phyloP scores from a whole-genome alignment of 805 yeast genomes.

The Maudiozyma saulgeensis region DNA sequence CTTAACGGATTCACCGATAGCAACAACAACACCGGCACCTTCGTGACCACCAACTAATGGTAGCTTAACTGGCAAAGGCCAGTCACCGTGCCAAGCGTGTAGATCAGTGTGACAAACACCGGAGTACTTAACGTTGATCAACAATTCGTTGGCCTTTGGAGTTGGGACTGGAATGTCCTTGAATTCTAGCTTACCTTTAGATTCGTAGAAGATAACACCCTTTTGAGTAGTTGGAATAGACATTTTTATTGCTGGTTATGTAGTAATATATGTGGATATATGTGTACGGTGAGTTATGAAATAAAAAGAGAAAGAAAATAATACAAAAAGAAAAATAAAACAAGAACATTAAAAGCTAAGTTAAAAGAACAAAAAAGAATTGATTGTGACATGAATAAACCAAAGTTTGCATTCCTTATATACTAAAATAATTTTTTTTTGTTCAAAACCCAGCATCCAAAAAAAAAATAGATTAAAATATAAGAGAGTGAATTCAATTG shows the following conservation, averaged over 20 bases:
- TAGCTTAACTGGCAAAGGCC: constrained; percentile 49
- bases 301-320: background rate
- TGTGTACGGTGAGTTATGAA: background rate
- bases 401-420: background rate
- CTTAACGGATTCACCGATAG: constrained; percentile 44
- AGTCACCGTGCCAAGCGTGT: constrained; percentile 62
- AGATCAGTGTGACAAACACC: constrained; percentile 61
- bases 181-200: constrained; percentile 40
- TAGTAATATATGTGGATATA: background rate
- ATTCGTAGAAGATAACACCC: constrained; percentile 42
- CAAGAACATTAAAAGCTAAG: background rate
- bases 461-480: too few relatives aligned
- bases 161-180: constrained; percentile 47
- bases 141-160: constrained; percentile 48
- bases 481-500: too few relatives aligned
- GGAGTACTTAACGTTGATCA: constrained; percentile 51
- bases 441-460: too few relatives aligned
- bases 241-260: constrained; percentile 12
- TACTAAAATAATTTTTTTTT: background rate
- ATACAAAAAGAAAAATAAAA: background rate
- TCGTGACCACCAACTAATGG: constrained; percentile 62
- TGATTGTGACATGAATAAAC: background rate
- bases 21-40: constrained; percentile 60
- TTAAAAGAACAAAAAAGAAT: background rate
- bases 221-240: constrained; percentile 41